Evolutionary conservation across 2,329 filamentous ascomycete species (phyloP), one percentile per base, ranked within the genome.

Genomic region (Nigrograna mackinnonii): DNA sequence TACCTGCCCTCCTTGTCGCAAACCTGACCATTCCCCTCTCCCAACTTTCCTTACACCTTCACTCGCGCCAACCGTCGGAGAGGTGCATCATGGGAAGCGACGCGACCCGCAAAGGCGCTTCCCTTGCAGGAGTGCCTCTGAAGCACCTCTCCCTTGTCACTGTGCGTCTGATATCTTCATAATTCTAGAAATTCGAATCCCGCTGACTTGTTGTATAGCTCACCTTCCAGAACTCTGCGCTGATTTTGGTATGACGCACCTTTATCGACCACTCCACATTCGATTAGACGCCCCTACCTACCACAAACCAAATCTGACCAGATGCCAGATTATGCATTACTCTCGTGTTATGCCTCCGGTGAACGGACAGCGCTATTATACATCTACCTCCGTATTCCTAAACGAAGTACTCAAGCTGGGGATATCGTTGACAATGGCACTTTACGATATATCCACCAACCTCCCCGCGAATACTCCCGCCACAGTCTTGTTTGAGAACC

Each of bases 371-470:
- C 86, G 91, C 65, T 97, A 96, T 70, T 89, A 94, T 57, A 86
- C 92, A 28, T 96, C 91, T 31, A 97, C 94, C 7, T 91, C 92
- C 32, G 89, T 99, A 41, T 89, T 97, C 66, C 78, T 97, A 50
- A 94, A 91, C 68, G 94, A 99, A 71, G 80, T 96, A 35, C 80
- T 96, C 58, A 97, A 97, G 71, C 80, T 97, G 22, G 82, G 85
- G 26, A 83, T 97, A 41, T 95, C 89, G 55, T 75, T 96, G 31
- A 90, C 88, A 5, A 86, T 96, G 66, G 87, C 90, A 34, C 79
- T 96, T 37, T 90, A 95, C 75, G 91, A 96, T 55, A 85, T 90
- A 39, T 92, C 91, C 14, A 79, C 82, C 56, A 87, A 82, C 6
- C 77, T 90, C 6, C 86, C 90, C 5, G 83, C 90, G 6, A 87